Evolutionary conservation across 2,329 filamentous ascomycete species (phyloP), one percentile per base, ranked within the genome.

Genomic region (Pseudodiploospora longispora): DNA sequence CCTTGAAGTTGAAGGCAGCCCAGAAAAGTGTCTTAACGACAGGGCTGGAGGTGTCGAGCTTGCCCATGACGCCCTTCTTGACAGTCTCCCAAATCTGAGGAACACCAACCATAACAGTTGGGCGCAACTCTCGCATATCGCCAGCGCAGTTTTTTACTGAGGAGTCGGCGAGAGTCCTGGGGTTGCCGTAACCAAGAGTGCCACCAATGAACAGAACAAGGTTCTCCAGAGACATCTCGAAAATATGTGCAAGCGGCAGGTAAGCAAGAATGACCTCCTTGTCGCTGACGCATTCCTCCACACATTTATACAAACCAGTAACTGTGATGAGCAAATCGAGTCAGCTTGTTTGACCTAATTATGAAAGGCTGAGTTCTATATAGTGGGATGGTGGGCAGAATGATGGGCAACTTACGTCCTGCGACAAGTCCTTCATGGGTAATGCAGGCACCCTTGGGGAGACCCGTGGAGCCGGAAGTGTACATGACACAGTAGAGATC

Each of bases 21-120:
- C 78, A 83, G 74, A 98, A 98, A 50, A 97, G 67, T 56, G 83
- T 82, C 66, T 75, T 82, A 47, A 83, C 75, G 36, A 97, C 46
- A n/a, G 75, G 65, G 57, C 82, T 82, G 49, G 84, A 77, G 46
- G 76, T 70, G 59, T 86, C 83, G 48, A 97, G 82, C 65, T 89
- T 88, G 56, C 72, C 68, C 51, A 91, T 72, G 57, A 98, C 86
- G 43, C 93, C 93, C 74, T 98, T 98, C 73, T 89, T 91, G 57
- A 98, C 85, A 1, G 87, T 90, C 69, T 98, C 93, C 90, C 91
- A 98, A 30, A 98, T 85, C 47, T 94, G 90, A 2, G 93, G 93
- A 3, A 98, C 93, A 63, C 93, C 93, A 34, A 96, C 85, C 61
- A 98, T 78, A 60, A 96, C 78, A 2, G 89, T 94, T 1, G 93